Evolutionary conservation across 2,329 filamentous ascomycete species (phyloP), one percentile per base, ranked within the genome.

Genomic region (Cadophora sp.): DNA sequence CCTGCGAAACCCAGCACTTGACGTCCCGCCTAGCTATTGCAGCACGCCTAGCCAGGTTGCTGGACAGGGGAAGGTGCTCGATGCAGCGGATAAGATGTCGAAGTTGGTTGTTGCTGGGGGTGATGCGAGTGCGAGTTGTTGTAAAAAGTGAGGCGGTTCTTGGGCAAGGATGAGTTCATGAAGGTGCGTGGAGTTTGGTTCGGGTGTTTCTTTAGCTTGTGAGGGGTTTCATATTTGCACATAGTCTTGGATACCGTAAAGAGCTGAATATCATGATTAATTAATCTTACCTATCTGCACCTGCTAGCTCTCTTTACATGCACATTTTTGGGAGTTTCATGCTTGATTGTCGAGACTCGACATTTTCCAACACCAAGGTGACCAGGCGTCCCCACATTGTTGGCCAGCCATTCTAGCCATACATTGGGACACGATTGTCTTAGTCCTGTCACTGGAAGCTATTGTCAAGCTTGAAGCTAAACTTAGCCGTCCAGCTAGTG

Each of bases 1-100:
- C 70, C 79, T 82, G 40, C 84, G 81, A 77, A 89, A 89, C 64
- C 86, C 86, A 1, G 86, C 85, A 22, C 76, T 88, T 5, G 86
- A 88, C 80, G 86, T 89, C 7, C 86, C 86, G 40, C 83, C 82
- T 16, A 76, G 92, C 89, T 95, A 89, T 79, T 87, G 87, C 51
- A 87, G 86, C 73, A 91, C 91, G 31, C 92, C 93, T 1, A 92
- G 88, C 73, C 89, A 93, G 78, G 81, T 92, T 5, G 83, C 82
- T 16, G 82, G 83, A 29, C 80, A 81, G 1, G 77, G 73, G 62
- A 74, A 75, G 69, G 80, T 84, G 43, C 77, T 85, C 16, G 84
- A 83, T 73, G 79, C 79, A 26, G 75, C 80, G 60, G 83, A 90
- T 77, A 81, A 80, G 75, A 76, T 86, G 70, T 86, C 83, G 71